Evolutionary conservation across 129 eudicot genomes (phyloP).

Genomic region (Flaveria brownii): DNA sequence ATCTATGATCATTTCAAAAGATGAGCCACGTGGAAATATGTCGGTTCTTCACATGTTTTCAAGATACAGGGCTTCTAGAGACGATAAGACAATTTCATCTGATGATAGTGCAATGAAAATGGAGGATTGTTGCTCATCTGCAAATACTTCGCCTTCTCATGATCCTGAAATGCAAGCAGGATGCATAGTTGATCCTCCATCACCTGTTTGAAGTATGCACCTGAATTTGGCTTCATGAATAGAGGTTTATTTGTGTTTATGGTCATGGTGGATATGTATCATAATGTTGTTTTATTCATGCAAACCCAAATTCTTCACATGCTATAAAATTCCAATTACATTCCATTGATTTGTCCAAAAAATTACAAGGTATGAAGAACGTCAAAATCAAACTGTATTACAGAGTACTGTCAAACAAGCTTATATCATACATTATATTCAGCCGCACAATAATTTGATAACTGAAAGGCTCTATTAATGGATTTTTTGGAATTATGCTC

Average conservation of each 20-base stretch:
- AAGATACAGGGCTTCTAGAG: slow-evolving; percentile 47
- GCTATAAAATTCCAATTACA: neutral
- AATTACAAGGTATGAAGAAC: slow-evolving; percentile 9
- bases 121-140: slow-evolving; percentile 45
- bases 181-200: slow-evolving; percentile 18
- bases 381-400: neutral
- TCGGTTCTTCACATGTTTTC: slow-evolving; percentile 61
- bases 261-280: neutral
- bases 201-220: slow-evolving; percentile 12
- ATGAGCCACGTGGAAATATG: slow-evolving; percentile 35
- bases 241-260: slow-evolving; percentile 16
- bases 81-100: slow-evolving; percentile 16
- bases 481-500: neutral
- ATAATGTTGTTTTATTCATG: slow-evolving; percentile 3
- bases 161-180: slow-evolving; percentile 29
- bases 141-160: slow-evolving; percentile 36
- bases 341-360: neutral
- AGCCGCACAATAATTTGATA: slow-evolving; percentile 25
- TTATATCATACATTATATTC: slow-evolving; percentile 25
- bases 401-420: neutral
- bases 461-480: slow-evolving; percentile 18
- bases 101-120: slow-evolving; percentile 30
- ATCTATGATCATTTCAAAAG: slow-evolving; percentile 28
- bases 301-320: slow-evolving; percentile 3
- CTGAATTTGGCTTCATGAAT: slow-evolving; percentile 10